A percentile compares a stretch with the other conserved stretches of the same genome.
Evolutionary conservation across 352 stramenopile species (phyloP).

Genomic region (Peronospora farinosa): DNA sequence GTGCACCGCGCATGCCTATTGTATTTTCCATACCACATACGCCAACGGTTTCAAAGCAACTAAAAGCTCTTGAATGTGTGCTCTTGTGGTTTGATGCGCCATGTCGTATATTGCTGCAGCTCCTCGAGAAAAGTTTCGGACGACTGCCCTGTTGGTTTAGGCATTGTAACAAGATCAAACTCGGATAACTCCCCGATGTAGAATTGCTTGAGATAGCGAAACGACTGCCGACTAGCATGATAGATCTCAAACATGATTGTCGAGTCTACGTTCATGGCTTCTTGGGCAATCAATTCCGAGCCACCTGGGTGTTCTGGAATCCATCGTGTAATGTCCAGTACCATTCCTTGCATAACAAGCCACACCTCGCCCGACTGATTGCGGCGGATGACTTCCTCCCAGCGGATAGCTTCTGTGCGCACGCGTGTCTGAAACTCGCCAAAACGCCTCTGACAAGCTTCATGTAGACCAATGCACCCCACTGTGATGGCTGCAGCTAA

Average conservation of each 20-base stretch:
- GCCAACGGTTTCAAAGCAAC: background rate
- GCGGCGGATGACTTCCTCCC: constrained; percentile 67
- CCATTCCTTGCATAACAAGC: constrained; percentile 87
- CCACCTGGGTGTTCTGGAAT: constrained; percentile 82
- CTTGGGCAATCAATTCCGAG: constrained; percentile 72
- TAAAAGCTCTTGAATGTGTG: constrained; percentile 82
- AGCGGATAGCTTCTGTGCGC: constrained; percentile 71
- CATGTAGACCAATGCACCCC: constrained; percentile 63
- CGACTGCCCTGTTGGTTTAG: constrained; percentile 39
- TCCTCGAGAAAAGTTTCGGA: constrained; percentile 72
- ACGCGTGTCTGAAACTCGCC: constrained; percentile 81
- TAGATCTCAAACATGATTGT: constrained; percentile 91
- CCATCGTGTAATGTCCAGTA: constrained; percentile 86
- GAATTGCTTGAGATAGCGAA: constrained; percentile 88
- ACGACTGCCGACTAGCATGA: constrained; percentile 87
- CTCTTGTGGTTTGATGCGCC: constrained; percentile 60
- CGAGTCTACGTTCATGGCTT: constrained; percentile 85
- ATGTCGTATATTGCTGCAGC: constrained; percentile 72
- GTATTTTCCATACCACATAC: constrained; percentile 5
- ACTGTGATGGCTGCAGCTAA: constrained; percentile 61
- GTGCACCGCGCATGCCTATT: no score
- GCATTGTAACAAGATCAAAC: constrained; percentile 50
- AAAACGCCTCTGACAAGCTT: constrained; percentile 66
- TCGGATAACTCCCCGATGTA: constrained; percentile 84
- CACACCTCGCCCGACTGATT: constrained; percentile 73